These are phyloP conservation scores for Rosa lucieae DNA, from an alignment of 306 rosid species.

Conservation along the genomic window DNA sequence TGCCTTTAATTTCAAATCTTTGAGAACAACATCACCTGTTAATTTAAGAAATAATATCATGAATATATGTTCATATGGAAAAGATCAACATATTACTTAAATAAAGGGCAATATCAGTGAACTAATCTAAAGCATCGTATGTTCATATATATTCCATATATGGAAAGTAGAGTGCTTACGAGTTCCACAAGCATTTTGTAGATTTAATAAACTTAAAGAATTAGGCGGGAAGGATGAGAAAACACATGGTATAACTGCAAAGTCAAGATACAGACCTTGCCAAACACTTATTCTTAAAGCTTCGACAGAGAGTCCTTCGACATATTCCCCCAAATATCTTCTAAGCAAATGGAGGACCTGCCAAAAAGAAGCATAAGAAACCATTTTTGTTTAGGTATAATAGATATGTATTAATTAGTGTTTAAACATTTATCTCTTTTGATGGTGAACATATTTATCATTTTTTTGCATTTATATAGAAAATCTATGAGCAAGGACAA, in stretches of 20 bases:
- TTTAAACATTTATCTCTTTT: not conserved
- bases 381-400: not conserved
- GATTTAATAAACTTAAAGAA: not conserved
- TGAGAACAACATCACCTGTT: conserved; percentile 94
- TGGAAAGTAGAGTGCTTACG: conserved; percentile 4
- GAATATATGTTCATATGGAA: not conserved
- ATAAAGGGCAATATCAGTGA: not conserved
- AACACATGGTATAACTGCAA: conserved; percentile 19
- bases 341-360: conserved; percentile 94
- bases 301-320: conserved; percentile 90
- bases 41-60: conserved; percentile 16
- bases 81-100: not conserved
- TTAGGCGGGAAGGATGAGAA: not conserved
- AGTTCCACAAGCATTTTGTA: not conserved
- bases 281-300: conserved; percentile 96
- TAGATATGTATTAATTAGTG: not conserved
- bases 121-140: not conserved
- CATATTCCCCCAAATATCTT: conserved; percentile 93
- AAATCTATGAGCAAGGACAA: not conserved
- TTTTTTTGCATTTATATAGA: not conserved
- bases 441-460: not conserved
- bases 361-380: conserved; percentile 6
- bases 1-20: conserved; percentile 89
- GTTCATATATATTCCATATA: not conserved
- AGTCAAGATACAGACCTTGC: conserved; percentile 69